phyloP scores from a whole-genome alignment of 208 protist genomes.

The Leishmania martiniquensis region DNA sequence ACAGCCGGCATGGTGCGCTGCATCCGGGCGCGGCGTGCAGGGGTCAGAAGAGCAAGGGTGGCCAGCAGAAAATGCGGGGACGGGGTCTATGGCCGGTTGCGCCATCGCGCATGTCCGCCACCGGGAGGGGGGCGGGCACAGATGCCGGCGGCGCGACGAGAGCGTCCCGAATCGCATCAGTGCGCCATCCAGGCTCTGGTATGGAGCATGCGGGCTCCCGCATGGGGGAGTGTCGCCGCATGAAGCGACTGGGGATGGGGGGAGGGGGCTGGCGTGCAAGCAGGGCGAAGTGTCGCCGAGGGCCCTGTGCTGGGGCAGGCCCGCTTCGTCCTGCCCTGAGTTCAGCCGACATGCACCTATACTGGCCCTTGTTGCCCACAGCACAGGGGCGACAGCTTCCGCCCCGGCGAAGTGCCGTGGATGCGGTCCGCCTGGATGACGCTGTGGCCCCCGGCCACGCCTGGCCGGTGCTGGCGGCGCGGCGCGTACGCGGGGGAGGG shows the following conservation, averaged over 20 bases:
- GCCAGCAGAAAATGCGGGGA: no score
- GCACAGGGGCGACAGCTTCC: not conserved
- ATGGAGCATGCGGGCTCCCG: no score
- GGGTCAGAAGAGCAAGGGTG: not conserved
- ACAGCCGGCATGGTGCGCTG: not conserved
- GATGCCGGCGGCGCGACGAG: no score
- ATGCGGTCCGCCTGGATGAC: not conserved
- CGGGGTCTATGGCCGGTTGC: no score
- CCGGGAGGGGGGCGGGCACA: no score
- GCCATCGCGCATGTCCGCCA: no score
- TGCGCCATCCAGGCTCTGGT: no score
- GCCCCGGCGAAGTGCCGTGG: not conserved
- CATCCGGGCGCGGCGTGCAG: not conserved
- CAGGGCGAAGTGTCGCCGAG: not conserved
- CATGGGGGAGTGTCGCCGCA: no score
- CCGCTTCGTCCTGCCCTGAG: not conserved
- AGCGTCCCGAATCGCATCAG: no score
- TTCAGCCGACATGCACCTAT: not conserved
- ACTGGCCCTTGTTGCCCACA: not conserved
- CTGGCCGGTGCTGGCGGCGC: no score
- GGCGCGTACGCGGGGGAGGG: not conserved
- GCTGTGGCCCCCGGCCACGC: not conserved
- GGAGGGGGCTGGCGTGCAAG: no score
- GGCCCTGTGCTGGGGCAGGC: not conserved
- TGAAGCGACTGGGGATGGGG: no score